phyloP scores from a whole-genome alignment of 1,139 yeast species.

The Arxiozyma slooffiae region DNA sequence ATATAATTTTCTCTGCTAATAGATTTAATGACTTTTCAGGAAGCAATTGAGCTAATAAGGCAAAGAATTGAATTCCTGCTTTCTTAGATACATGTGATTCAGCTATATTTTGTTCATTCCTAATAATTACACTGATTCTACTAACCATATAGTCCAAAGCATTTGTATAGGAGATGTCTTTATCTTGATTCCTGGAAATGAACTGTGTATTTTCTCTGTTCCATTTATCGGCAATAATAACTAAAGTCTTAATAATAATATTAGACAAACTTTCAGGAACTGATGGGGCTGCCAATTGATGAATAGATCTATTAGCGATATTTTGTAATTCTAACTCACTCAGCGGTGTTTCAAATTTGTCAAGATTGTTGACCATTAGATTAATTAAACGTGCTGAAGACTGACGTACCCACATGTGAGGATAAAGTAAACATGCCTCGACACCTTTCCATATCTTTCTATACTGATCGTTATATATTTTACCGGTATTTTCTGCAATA shows the following conservation, averaged over 20 bases:
- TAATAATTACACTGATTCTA: conserved; percentile 52
- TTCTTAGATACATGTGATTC: conserved; percentile 53
- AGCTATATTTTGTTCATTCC: conserved; percentile 49
- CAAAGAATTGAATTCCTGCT: conserved; percentile 51
- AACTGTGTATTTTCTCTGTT: conserved; percentile 38
- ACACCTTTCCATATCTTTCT: conserved; percentile 44
- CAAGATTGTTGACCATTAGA: conserved; percentile 38
- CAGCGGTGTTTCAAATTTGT: conserved; percentile 28
- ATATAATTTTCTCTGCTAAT: conserved; percentile 41
- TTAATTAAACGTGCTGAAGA: conserved; percentile 56
- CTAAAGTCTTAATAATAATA: conserved; percentile 60
- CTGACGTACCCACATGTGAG: conserved; percentile 87
- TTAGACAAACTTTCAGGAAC: conserved; percentile 55
- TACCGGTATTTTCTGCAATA: conserved; percentile 21
- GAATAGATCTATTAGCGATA: conserved; percentile 56
- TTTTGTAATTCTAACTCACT: conserved; percentile 43
- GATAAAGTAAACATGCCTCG: conserved; percentile 55
- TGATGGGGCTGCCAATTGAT: conserved; percentile 74
- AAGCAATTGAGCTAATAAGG: conserved; percentile 47
- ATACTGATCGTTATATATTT: conserved; percentile 31
- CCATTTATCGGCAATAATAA: conserved; percentile 57
- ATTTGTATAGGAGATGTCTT: conserved; percentile 25
- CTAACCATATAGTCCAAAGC: conserved; percentile 58
- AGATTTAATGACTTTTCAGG: conserved; percentile 33
- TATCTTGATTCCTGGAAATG: conserved; percentile 21